These are phyloP conservation scores for Adansonia rubrostipa DNA, from an alignment of 441 rosid genomes.

Conservation along the genomic window DNA sequence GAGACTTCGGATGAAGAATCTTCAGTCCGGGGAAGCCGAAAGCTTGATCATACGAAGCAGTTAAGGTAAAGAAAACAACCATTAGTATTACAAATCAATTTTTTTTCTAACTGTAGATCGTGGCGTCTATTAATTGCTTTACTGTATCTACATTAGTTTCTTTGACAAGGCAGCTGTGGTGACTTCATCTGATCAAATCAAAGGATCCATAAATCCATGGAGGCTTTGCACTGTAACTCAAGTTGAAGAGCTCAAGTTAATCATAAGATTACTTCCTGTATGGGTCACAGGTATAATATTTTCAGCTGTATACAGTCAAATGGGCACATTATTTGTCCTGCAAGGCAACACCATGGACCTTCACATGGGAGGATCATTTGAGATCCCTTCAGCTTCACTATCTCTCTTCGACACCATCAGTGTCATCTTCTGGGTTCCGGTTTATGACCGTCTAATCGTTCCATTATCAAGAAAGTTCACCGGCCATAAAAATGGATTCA, in stretches of 20 bases:
- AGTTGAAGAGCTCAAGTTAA: conserved; percentile 69
- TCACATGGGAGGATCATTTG: conserved; percentile 51
- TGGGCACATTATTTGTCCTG: conserved; percentile 60
- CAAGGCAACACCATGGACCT: conserved; percentile 66
- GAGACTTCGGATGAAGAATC: conserved; percentile 62
- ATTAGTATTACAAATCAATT: not conserved
- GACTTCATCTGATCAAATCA: conserved; percentile 38
- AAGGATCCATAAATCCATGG: conserved; percentile 46
- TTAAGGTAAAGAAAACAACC: conserved; percentile 38
- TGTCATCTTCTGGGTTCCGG: conserved; percentile 82
- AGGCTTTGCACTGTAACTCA: conserved; percentile 62
- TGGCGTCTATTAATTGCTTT: not conserved
- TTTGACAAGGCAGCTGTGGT: conserved; percentile 67
- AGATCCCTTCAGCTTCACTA: conserved; percentile 75
- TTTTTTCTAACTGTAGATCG: not conserved
- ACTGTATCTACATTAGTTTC: conserved; percentile 34
- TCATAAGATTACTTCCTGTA: conserved; percentile 55
- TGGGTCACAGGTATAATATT: conserved; percentile 66
- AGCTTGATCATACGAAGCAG: conserved; percentile 68
- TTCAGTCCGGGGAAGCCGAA: conserved; percentile 66
- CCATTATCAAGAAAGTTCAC: conserved; percentile 49
- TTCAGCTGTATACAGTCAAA: conserved; percentile 58
- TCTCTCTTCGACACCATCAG: conserved; percentile 75
- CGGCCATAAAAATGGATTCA: conserved; percentile 55
- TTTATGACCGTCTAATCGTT: conserved; percentile 57